These are phyloP conservation scores for Parsonsia alboflavescens DNA, from an alignment of 257 asterid genomes.

Conservation along the genomic window DNA sequence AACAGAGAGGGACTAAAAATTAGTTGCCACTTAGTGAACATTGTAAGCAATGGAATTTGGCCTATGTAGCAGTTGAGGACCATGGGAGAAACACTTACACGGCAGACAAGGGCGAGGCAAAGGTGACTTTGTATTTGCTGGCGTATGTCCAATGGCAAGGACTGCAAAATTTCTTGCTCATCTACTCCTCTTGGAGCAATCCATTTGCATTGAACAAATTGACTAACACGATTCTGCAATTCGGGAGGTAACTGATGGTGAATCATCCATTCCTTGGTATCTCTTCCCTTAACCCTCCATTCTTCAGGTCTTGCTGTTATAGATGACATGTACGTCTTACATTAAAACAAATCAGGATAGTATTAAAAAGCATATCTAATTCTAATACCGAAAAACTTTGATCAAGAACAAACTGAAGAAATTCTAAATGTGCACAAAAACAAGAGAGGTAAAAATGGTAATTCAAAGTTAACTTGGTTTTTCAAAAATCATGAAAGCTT, in stretches of 20 bases:
- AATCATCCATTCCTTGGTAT: slow-evolving; percentile 93
- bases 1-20: not conserved
- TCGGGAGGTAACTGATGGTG: slow-evolving; percentile 80
- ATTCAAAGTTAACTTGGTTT: not conserved
- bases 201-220: slow-evolving; percentile 82
- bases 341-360: slow-evolving; percentile 8
- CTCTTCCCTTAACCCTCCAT: slow-evolving; percentile 78
- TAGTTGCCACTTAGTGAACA: not conserved
- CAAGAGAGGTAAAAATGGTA: not conserved
- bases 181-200: slow-evolving; percentile 81
- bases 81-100: slow-evolving; percentile 44
- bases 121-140: slow-evolving; percentile 85
- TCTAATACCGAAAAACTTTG: not conserved
- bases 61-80: not conserved
- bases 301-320: slow-evolving; percentile 83
- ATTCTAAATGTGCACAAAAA: no score
- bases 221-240: slow-evolving; percentile 71
- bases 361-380: not conserved
- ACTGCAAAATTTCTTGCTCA: slow-evolving; percentile 63
- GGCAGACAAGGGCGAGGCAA: slow-evolving; percentile 77
- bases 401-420: no score
- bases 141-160: slow-evolving; percentile 67
- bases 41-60: not conserved
- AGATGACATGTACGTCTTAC: slow-evolving; percentile 78
- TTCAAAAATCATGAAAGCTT: not conserved